Base-by-base conservation (phyloP, 1,284 basidiomycete genomes). In the Mycosarcoma maydis region DNA sequence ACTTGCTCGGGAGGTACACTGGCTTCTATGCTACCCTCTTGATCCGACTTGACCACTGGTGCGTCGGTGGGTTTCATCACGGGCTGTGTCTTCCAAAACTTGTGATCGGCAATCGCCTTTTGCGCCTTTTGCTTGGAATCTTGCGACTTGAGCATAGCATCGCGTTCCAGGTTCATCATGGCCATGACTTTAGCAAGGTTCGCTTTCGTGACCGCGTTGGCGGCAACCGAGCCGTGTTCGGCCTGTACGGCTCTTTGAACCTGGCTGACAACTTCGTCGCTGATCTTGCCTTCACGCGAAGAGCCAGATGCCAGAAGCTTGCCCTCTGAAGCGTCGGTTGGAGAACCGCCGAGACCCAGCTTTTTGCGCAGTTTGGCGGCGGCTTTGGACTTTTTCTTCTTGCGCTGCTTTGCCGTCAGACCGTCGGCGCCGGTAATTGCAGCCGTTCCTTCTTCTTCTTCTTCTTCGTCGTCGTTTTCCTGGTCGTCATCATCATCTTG, bases 11-110 rank as follows among this genome's bases (percentile, higher is more conserved):
- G 84, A 8, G 90, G 87, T 75, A 89, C 90, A 10, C 90, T 88
- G 14, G 90, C 87, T 73, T 98, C 93, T 61, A 99, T 96, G 46
- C 88, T 90, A 1, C 96, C 95, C 82, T 97, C 94, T 37, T 77
- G 55, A 3, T 52, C 49, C 14, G 34, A 24, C 14, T 20, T 26
- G 33, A 57, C 7, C 3, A 53, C 34, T 22, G 51, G 37, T 36
- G 36, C 27, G 33, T 50, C 57, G 38, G 90, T 90, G 60, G 87
- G 84, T 78, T 96, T 92, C 40, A 91, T 90, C 8, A 99, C 96
- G 3, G 96, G 96, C 83, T 81, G 80, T 16, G 80, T 81, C 62
- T 79, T 81, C 80, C 80, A 81, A 34, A 80, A 81, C 58, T 80
- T 80, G 61, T 81, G 77, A 38, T 81, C 78, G 0, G 68, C 72